phyloP scores from a whole-genome alignment of 1,139 yeast species.

The Lodderomyces beijingensis region DNA sequence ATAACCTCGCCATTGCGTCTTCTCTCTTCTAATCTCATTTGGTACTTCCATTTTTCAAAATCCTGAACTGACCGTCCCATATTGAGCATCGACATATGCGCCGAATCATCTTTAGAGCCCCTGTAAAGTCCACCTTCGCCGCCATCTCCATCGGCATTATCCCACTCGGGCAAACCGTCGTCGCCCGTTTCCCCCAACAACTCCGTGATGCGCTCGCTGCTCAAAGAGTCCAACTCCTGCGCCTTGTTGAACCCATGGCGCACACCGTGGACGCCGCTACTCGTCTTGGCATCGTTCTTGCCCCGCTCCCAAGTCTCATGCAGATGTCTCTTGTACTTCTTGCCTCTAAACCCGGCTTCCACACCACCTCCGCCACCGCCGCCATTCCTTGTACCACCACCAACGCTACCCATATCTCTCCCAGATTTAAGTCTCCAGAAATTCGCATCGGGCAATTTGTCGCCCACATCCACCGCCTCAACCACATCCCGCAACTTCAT shows the following conservation, averaged over 20 bases:
- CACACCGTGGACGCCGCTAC: background rate
- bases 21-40: conserved; percentile 55
- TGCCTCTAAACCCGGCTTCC: conserved; percentile 1
- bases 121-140: conserved; percentile 3
- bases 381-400: background rate
- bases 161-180: conserved; percentile 52
- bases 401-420: conserved; percentile 8
- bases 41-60: conserved; percentile 66
- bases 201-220: conserved; percentile 28
- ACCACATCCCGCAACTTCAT: conserved; percentile 34
- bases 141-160: conserved; percentile 5
- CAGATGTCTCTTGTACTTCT: conserved; percentile 14
- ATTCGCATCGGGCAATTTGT: conserved; percentile 35
- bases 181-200: conserved; percentile 34
- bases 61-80: conserved; percentile 64
- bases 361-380: background rate
- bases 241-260: conserved; percentile 17
- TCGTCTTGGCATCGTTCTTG: conserved; percentile 1
- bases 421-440: conserved; percentile 34
- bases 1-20: conserved; percentile 45
- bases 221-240: conserved; percentile 26
- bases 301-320: conserved; percentile 31
- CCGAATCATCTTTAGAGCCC: conserved; percentile 16
- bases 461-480: conserved; percentile 24
- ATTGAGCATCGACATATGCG: conserved; percentile 14